Base-by-base conservation (phyloP, 2,329 filamentous ascomycete species). In the Bipolaris oryzae region DNA sequence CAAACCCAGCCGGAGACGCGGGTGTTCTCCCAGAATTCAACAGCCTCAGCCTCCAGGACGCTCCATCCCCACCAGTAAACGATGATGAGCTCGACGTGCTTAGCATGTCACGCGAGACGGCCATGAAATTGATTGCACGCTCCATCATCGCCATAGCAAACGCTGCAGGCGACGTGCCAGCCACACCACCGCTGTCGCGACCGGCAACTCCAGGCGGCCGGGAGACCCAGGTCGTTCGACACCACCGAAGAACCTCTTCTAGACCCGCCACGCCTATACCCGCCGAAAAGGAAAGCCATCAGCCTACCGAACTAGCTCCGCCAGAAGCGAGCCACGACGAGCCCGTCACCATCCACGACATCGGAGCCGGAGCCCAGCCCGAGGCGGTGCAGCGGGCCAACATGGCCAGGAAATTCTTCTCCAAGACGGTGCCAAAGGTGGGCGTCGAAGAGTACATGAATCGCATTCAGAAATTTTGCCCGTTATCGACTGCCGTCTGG, bases 401-500 rank as follows among this genome's bases (percentile, higher is more conserved):
- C 63, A 91, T 98, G 62, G 92, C 91, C 16, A 87, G 92, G 65
- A 95, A 95, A 70, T 99, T 99, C 78, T 96, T 95, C 80, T 94
- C 90, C 62, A 96, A 95, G 74, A 86, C 87, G 48, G 87, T 92
- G 15, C 94, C 95, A 18, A 88, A 90, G 10, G 94, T 98, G 63
- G 84, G 87, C 34, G 83, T 97, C 44, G 86, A 89, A 70, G 89
- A 95, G 62, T 99, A 98, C 72, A 84, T 98, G 21, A 82, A 88
- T 68, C 90, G 94, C 15, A 85, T 98, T 56, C 93, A 98, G 77
- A 87, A 87, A 55, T 97, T 90, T 79, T 98, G 94, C 71, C 93
- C 95, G 3, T 92, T 96, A 85, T 96, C 91, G 60, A 92, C 93
- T 0, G 94, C 89, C 21, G 94, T 98, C 9, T 97, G 96, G 77